Evolutionary conservation across 192 early-diverging fungal genomes (phyloP), one percentile per base, ranked within the genome.

Genomic region (Rhizophagus prolifer): DNA sequence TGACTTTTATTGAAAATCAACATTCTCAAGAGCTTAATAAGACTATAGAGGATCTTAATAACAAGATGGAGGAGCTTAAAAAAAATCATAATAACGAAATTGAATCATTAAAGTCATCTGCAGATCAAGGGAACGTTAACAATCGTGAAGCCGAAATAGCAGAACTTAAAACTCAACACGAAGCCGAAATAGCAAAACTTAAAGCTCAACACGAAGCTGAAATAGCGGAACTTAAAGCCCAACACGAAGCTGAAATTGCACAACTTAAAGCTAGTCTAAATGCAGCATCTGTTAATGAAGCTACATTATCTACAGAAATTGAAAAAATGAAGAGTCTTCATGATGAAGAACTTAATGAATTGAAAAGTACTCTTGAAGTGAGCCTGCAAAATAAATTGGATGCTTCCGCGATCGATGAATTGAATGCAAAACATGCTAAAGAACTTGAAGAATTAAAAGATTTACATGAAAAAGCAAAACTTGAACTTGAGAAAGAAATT

Each of bases 21-120:
- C 74, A 76, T 31, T 76, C 74, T 54, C 74, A 76, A 54, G 74
- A 46, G 2, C 41, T 9, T 44, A 12, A 44, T 44, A 44, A 44
- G 41, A 10, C 2, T 5, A 44, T 44, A 44, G 74, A 76, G 13
- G 59, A 47, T 66, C 34, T 72, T 58, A 31, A 58, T 5, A 62
- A 44, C 19, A 38, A 14, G 21, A 54, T 70, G 28, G 68, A 25
- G 26, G 68, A 70, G 21, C 68, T 72, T 31, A 72, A 72, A 58
- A 58, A n/a, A 7, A 23, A 58, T 28, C 74, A 76, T 76, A 16
- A 23, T 19, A 25, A 58, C n/a, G 58, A 76, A 66, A 66, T 66
- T 50, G 63, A 65, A 8, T 12, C 16, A 26, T 13, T 73, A 9
- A 73, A 41, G 31, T 58, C 71, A 59, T 73, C 71, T 21, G 23